Evolutionary conservation across 768 basidiomycete species (phyloP).

Genomic region (Pisolithus tinctorius): DNA sequence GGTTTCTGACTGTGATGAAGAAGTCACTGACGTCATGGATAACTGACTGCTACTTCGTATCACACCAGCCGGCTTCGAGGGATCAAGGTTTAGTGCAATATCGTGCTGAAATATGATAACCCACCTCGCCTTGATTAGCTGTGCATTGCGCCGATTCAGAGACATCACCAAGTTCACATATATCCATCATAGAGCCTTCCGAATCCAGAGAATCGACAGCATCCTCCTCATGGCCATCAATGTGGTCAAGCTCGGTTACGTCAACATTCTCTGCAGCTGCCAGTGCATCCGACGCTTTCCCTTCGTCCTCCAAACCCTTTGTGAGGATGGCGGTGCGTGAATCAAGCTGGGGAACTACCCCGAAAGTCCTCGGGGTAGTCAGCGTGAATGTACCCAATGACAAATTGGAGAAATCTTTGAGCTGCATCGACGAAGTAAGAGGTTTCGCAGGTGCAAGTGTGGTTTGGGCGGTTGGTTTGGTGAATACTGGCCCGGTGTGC

Average conservation of each 20-base stretch:
- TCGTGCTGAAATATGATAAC: constrained; percentile 5
- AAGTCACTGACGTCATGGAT: constrained; percentile 42
- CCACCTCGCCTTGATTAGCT: constrained; percentile 39
- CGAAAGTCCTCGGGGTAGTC: constrained; percentile 41
- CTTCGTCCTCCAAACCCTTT: background rate
- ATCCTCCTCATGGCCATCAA: constrained; percentile 6
- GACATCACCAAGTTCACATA: constrained; percentile 34
- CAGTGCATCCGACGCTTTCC: background rate
- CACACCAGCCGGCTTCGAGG: constrained; percentile 11
- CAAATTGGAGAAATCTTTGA: constrained; percentile 31
- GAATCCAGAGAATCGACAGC: constrained; percentile 30
- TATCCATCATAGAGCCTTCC: constrained; percentile 25
- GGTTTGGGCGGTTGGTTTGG: constrained; percentile 36
- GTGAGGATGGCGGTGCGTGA: constrained; percentile 17
- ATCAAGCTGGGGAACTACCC: constrained; percentile 30
- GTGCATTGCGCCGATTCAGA: constrained; percentile 32
- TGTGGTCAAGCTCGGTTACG: constrained; percentile 5
- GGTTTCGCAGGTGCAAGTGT: constrained; percentile 20
- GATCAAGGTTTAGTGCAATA: constrained; percentile 3
- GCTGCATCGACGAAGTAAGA: constrained; percentile 1
- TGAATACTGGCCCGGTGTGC: constrained; percentile 49
- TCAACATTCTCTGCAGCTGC: constrained; percentile 1
- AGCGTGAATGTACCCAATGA: constrained; percentile 35
- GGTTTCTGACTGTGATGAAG: constrained; percentile 35
- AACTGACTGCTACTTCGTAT: constrained; percentile 46